These are phyloP conservation scores for Agarophyton chilense DNA, from an alignment of 23 red algal species.

Conservation along the genomic window DNA sequence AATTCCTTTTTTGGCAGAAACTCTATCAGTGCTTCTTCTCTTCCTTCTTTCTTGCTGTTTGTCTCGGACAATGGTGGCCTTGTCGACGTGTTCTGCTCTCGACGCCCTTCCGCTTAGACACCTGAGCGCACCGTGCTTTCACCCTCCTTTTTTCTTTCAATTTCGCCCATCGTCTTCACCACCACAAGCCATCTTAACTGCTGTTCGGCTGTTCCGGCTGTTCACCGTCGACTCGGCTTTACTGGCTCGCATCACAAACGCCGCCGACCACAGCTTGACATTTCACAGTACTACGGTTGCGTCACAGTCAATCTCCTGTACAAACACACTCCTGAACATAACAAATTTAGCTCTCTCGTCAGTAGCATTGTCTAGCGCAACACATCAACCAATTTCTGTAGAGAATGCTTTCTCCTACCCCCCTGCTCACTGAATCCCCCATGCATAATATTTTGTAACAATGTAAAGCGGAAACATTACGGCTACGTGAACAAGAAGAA, in stretches of 20 bases:
- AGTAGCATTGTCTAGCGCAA: not conserved
- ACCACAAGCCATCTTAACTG: not conserved
- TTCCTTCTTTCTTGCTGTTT: conserved; percentile 1
- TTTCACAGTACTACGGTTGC: too few species aligned
- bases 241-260: not conserved
- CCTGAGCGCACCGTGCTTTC: not conserved
- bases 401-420: not conserved
- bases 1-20: conserved; percentile 20
- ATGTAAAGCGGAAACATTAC: not conserved
- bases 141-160: not conserved
- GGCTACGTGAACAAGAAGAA: too few species aligned
- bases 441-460: not conserved
- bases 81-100: conserved; percentile 16
- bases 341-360: not conserved
- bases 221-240: not conserved
- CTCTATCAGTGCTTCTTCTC: not conserved
- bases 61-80: not conserved
- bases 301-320: not conserved
- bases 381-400: not conserved
- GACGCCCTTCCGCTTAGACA: not conserved
- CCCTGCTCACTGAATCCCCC: not conserved
- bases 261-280: not conserved
- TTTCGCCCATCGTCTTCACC: not conserved
- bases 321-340: not conserved
- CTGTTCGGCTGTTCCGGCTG: not conserved